Base-by-base conservation (phyloP, 1,284 basidiomycete species). In the Cystobasidium pallidum region DNA sequence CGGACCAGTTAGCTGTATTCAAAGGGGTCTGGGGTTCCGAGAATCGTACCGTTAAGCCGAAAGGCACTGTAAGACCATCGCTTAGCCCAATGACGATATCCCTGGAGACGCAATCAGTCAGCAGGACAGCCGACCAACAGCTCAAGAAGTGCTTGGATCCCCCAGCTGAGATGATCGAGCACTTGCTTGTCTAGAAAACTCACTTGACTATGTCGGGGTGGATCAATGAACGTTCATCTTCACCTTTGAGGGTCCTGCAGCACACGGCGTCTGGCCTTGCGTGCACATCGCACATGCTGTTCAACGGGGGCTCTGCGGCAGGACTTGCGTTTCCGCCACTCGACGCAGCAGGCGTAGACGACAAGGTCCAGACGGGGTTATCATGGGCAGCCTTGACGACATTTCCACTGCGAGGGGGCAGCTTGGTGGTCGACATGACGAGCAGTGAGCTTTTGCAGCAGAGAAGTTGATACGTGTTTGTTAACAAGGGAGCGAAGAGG, bases 51-150 rank as follows among this genome's bases (percentile, higher is more conserved):
- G 79, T 79, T 49, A 82, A 77, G 21, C 78, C 81, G 73, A 81
- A 80, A 17, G 80, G 80, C 3, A 82, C 78, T 45, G 78, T 77
- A 57, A 97, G 83, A n/a, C 95, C 95, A 80, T 99, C 95, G 0
- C 91, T 92, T 11, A 98, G 87, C 55, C 95, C 95, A 77, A 97
- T 97, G 75, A 95, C 88, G 66, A 76, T 76, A 32, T 66, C 64
- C n/a, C 52, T 54, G 19, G 0, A 28, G 45, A n/a, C 15, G 17
- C 28, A 7, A 58, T 15, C 54, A 24, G 24, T 68, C 55, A 67
- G 30, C 28, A 51, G n/a, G 2, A 11, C 11, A 1, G 7, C 45
- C 30, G 55, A n/a, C 43, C n/a, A 3, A 39, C 36, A 7, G 36
- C 36, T 39, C 36, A 39, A 13, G n/a, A n/a, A n/a, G n/a, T n/a